These are phyloP conservation scores for Ailanthus altissimus DNA, from an alignment of 345 rosid genomes.

Conservation along the genomic window DNA sequence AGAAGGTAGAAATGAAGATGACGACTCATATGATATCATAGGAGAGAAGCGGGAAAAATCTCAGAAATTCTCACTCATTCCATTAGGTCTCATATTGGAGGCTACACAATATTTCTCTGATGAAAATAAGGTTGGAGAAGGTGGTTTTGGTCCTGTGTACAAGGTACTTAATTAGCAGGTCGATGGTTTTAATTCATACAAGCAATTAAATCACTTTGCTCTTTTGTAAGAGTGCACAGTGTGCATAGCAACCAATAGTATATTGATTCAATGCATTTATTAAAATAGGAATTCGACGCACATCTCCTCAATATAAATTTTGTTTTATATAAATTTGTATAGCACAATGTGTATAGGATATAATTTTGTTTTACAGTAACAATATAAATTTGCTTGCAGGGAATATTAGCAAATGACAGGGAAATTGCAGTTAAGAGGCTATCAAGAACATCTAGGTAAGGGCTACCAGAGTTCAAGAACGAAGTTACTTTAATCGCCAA, in stretches of 20 bases:
- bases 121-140: slow-evolving; percentile 47
- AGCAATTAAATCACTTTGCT: neutral
- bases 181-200: neutral
- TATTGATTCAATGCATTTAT: no score
- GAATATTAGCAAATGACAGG: neutral
- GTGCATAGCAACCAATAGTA: neutral
- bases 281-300: no score
- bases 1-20: neutral
- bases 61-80: slow-evolving; percentile 25
- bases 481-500: slow-evolving; percentile 15
- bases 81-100: slow-evolving; percentile 3
- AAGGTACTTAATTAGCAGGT: slow-evolving; percentile 32
- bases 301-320: no score
- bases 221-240: neutral
- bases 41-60: slow-evolving; percentile 16
- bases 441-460: slow-evolving; percentile 21
- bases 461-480: slow-evolving; percentile 23
- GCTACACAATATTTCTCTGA: slow-evolving; percentile 32
- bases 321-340: no score
- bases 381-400: neutral
- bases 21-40: neutral
- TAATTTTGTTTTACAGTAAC: no score
- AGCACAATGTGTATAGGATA: no score
- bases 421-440: slow-evolving; percentile 3
- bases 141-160: slow-evolving; percentile 49